These are phyloP conservation scores for Capillidium rhysosporum DNA, from an alignment of 371 early-diverging fungal genomes.

Conservation along the genomic window DNA sequence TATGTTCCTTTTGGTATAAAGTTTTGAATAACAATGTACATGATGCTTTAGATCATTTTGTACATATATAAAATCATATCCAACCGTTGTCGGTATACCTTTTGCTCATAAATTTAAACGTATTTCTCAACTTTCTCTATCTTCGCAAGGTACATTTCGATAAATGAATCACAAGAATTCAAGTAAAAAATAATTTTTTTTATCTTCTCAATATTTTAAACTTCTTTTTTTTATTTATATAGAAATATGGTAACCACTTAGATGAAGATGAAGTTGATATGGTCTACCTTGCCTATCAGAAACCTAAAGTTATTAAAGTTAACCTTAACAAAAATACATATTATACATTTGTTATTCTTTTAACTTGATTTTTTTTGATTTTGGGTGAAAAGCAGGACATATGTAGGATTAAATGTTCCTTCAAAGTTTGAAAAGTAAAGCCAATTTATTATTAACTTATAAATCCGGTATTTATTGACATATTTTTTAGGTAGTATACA, in stretches of 20 bases:
- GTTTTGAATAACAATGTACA: conserved; percentile 17
- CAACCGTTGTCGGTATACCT: conserved; percentile 23
- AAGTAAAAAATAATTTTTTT: conserved; percentile 10
- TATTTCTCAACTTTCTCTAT: neutral
- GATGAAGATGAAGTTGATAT: neutral
- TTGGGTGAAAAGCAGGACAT: conserved; percentile 16
- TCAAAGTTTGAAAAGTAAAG: conserved; percentile 46
- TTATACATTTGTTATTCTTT: neutral
- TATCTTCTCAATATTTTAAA: neutral
- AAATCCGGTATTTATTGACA: too few species aligned
- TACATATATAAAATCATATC: conserved; percentile 18
- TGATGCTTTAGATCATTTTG: conserved; percentile 22
- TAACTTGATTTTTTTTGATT: neutral
- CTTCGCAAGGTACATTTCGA: conserved; percentile 21
- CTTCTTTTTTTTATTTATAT: neutral
- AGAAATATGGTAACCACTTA: neutral
- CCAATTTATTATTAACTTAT: neutral
- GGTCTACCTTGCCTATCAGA: neutral
- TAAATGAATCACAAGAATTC: conserved; percentile 14
- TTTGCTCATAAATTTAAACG: too few species aligned
- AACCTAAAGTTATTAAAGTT: neutral
- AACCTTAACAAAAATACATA: neutral
- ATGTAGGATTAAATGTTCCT: conserved; percentile 55
- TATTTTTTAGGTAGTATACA: conserved; percentile 40
- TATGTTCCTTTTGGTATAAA: conserved; percentile 33